Evolutionary conservation across 352 stramenopile genomes (phyloP).

Genomic region (Globisporangium cylindrosporum): DNA sequence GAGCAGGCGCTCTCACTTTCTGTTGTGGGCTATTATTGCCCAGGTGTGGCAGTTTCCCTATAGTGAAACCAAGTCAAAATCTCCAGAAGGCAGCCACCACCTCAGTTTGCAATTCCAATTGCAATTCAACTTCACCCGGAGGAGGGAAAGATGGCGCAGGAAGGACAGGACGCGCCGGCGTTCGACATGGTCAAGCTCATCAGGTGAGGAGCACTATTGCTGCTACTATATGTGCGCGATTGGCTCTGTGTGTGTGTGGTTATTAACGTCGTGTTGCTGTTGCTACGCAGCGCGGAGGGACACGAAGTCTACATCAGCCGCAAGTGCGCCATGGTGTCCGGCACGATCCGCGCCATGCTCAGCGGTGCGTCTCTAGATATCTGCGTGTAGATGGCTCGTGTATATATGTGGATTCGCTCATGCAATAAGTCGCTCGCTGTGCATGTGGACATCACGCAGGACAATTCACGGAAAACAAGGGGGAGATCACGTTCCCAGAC

Average conservation of each 20-base stretch:
- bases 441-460: constrained; percentile 29
- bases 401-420: not conserved
- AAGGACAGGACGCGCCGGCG: constrained; percentile 33
- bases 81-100: not conserved
- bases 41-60: not conserved
- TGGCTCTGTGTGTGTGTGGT: constrained; percentile 7
- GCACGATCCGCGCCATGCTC: constrained; percentile 97
- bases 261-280: not conserved
- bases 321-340: constrained; percentile 92
- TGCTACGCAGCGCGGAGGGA: constrained; percentile 82
- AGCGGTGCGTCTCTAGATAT: constrained; percentile 67
- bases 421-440: not conserved
- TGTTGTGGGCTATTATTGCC: not conserved
- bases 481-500: constrained; percentile 96
- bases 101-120: not conserved
- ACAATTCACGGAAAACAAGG: constrained; percentile 91
- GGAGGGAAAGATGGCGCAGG: constrained; percentile 42
- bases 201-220: constrained; percentile 24
- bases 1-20: not conserved
- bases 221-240: constrained; percentile 6
- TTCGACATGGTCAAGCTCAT: constrained; percentile 83
- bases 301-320: constrained; percentile 95
- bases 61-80: constrained; percentile 15
- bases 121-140: not conserved
- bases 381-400: not conserved